A percentile compares a stretch with the other conserved stretches of the same genome.
Evolutionary conservation across 2,329 filamentous ascomycete genomes (phyloP).

Genomic region (Hypoxylon sp.): DNA sequence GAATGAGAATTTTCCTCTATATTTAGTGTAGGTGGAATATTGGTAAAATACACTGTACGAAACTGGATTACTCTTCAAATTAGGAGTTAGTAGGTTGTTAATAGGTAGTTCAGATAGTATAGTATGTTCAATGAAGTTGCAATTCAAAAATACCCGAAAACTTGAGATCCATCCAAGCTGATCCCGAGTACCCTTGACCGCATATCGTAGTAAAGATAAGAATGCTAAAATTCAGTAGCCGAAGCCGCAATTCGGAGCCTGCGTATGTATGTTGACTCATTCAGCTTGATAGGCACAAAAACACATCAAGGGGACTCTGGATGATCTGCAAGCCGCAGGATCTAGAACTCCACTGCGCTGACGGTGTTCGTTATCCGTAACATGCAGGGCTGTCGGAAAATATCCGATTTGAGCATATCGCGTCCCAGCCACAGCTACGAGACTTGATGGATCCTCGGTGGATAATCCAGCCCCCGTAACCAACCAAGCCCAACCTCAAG

Average conservation of each 20-base stretch:
- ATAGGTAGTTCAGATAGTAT: no score
- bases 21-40: conserved; percentile 2
- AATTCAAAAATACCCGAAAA: no score
- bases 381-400: conserved; percentile 10
- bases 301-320: neutral
- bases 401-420: conserved; percentile 14
- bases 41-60: neutral
- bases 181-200: neutral
- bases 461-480: conserved; percentile 1
- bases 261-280: conserved; percentile 2
- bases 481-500: neutral
- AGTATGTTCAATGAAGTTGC: no score
- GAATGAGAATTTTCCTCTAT: neutral
- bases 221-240: neutral
- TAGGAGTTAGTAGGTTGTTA: no score
- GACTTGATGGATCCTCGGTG: conserved; percentile 11
- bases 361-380: conserved; percentile 15
- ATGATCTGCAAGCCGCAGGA: conserved; percentile 5
- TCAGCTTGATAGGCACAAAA: neutral
- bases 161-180: neutral
- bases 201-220: no score
- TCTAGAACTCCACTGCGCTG: conserved; percentile 7
- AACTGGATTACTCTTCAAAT: no score
- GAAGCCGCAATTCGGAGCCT: neutral
- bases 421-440: conserved; percentile 1